A percentile compares a stretch with the other conserved stretches of the same genome.
Evolutionary conservation across 371 early-diverging fungal species (phyloP).

Genomic region (Mucor indicus): DNA sequence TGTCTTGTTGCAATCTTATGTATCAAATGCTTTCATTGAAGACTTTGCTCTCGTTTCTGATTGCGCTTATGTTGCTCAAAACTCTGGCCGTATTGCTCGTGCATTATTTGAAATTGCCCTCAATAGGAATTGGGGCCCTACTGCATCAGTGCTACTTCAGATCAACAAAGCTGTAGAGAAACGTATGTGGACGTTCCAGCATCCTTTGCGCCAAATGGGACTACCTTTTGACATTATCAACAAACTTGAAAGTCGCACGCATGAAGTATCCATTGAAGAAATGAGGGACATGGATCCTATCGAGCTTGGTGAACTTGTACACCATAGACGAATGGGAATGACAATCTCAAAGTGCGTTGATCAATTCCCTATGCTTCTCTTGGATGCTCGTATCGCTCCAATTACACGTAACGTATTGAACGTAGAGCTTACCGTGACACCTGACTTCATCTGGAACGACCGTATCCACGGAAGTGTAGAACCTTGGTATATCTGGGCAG

Average conservation of each 20-base stretch:
- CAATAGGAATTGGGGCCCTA: constrained; percentile 88
- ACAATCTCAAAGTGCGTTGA: constrained; percentile 70
- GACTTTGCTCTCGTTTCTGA: constrained; percentile 95
- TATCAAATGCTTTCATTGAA: constrained; percentile 76
- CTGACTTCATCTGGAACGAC: constrained; percentile 93
- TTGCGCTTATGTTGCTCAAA: constrained; percentile 89
- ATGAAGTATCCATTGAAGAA: constrained; percentile 61
- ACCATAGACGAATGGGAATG: constrained; percentile 76
- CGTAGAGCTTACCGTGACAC: constrained; percentile 71
- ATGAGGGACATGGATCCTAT: constrained; percentile 82
- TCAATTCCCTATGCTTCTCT: constrained; percentile 81
- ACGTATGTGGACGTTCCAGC: constrained; percentile 94
- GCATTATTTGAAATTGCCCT: constrained; percentile 94
- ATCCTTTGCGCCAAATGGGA: constrained; percentile 86
- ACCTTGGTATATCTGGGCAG: constrained; percentile 95
- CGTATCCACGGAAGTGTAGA: constrained; percentile 83
- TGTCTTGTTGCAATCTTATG: constrained; percentile 84
- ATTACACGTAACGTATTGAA: constrained; percentile 90
- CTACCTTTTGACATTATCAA: constrained; percentile 72
- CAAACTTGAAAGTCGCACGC: constrained; percentile 67
- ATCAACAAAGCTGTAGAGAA: constrained; percentile 89
- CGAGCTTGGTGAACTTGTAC: constrained; percentile 87
- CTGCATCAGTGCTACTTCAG: constrained; percentile 74
- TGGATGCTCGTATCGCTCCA: constrained; percentile 83
- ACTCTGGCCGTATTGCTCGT: constrained; percentile 90